phyloP scores from a whole-genome alignment of 768 basidiomycete genomes.

The Naganishia onofrii region DNA sequence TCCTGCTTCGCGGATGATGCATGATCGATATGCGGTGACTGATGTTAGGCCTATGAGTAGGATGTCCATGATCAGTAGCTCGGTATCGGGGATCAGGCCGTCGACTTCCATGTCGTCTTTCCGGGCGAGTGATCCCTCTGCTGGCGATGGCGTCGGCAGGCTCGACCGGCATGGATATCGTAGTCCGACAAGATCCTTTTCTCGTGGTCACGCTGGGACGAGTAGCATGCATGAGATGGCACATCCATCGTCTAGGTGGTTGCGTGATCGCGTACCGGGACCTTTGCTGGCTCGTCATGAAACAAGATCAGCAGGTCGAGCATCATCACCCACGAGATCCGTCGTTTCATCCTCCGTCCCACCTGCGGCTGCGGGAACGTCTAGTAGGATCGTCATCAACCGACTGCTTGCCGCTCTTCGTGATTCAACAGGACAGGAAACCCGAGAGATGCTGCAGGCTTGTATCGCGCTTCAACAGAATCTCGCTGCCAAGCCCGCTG shows the following conservation, averaged over 20 bases:
- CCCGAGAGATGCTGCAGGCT: slow-evolving; percentile 24
- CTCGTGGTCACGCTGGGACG: not conserved
- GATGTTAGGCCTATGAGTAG: slow-evolving; percentile 7
- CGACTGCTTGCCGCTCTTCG: slow-evolving; percentile 22
- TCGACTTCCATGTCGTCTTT: slow-evolving; percentile 20
- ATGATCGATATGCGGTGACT: not conserved
- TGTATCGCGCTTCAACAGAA: slow-evolving; percentile 20
- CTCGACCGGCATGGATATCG: not conserved
- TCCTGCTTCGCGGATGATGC: slow-evolving; percentile 1
- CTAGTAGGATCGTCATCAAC: slow-evolving; percentile 28
- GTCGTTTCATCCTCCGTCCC: not conserved
- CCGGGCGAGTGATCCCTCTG: not conserved
- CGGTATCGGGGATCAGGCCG: not conserved
- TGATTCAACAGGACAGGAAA: slow-evolving; percentile 6
- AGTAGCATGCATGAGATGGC: not conserved
- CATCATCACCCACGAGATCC: slow-evolving; percentile 1
- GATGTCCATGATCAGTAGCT: not conserved
- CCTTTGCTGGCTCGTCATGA: not conserved
- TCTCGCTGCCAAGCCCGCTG: not conserved
- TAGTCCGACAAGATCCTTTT: not conserved
- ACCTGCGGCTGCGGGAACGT: slow-evolving; percentile 16
- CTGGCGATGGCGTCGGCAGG: too few species aligned
- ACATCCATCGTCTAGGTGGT: not conserved
- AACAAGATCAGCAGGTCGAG: not conserved
- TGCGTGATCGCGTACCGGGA: not conserved